phyloP scores from a whole-genome alignment of 2,329 filamentous ascomycete species.

The Stemphylium lycopersici region DNA sequence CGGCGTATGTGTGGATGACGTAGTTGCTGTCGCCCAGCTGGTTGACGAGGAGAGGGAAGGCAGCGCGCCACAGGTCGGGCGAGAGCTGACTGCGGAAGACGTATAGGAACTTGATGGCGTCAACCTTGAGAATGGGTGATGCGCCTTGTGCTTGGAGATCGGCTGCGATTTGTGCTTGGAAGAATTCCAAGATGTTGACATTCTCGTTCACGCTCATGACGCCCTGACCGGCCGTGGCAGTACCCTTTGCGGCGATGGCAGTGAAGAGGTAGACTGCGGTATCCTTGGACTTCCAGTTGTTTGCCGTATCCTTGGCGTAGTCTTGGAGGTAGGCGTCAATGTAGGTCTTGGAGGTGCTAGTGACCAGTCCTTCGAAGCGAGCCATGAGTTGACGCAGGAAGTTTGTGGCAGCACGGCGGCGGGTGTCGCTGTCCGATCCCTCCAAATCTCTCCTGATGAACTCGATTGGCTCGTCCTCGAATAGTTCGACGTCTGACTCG shows the following conservation, averaged over 20 bases:
- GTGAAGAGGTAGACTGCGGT: conserved; percentile 97
- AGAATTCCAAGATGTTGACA: conserved; percentile 92
- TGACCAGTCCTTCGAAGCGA: conserved; percentile 85
- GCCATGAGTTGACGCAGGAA: conserved; percentile 89
- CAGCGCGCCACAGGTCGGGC: conserved; percentile 87
- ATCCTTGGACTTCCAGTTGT: conserved; percentile 96
- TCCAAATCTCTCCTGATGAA: conserved; percentile 95
- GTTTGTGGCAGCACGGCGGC: conserved; percentile 89
- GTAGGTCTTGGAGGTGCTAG: conserved; percentile 84
- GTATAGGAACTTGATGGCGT: conserved; percentile 98
- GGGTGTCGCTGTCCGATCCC: conserved; percentile 93
- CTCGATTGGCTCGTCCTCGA: conserved; percentile 98
- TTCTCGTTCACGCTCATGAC: conserved; percentile 83
- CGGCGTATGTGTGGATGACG: conserved; percentile 96
- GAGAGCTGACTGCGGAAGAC: conserved; percentile 94
- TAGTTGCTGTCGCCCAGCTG: conserved; percentile 91
- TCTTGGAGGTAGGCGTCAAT: conserved; percentile 81
- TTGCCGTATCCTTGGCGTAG: conserved; percentile 67
- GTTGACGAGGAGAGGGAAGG: conserved; percentile 87
- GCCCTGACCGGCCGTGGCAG: conserved; percentile 84
- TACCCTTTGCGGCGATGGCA: conserved; percentile 90
- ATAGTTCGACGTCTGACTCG: conserved; percentile 92
- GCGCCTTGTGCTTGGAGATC: conserved; percentile 77
- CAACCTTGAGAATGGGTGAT: conserved; percentile 90
- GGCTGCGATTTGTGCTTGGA: conserved; percentile 88